A percentile compares a stretch with the other conserved stretches of the same genome.
Conservation (phyloP, 768 basidiomycete species). For the Candolleomyces aberdarensis region DNA sequence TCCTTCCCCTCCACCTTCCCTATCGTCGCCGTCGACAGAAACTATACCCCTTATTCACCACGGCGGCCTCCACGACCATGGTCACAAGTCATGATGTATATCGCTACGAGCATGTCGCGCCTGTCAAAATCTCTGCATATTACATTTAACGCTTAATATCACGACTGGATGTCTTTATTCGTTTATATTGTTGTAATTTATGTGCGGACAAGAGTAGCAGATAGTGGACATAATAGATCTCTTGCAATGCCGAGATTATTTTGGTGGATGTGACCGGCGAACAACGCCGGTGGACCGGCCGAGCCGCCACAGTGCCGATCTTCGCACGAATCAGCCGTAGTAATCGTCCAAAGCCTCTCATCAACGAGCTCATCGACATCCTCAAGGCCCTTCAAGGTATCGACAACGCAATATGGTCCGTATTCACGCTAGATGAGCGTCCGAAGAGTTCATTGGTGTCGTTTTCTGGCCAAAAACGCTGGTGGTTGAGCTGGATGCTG, state of each 20-base stretch:
- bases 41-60: conserved; percentile 20
- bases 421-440: conserved; percentile 26
- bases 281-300: conserved; percentile 7
- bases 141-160: too few relatives aligned
- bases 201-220: not conserved
- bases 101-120: not conserved
- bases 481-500: conserved; percentile 38
- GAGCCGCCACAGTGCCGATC: conserved; percentile 6
- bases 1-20: conserved; percentile 46
- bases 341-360: conserved; percentile 32
- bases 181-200: not conserved
- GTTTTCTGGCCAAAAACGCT: conserved; percentile 12
- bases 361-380: conserved; percentile 43
- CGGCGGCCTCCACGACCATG: not conserved
- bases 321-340: conserved; percentile 32
- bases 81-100: not conserved
- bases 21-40: conserved; percentile 31
- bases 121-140: not conserved
- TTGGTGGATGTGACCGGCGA: not conserved
- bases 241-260: too few relatives aligned
- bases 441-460: conserved; percentile 13
- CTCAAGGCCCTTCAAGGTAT: conserved; percentile 43
- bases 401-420: conserved; percentile 46
- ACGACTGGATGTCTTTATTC: not conserved
- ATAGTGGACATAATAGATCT: too few relatives aligned